Base-by-base conservation (phyloP, 2,329 filamentous ascomycete genomes). In the Penicillium sp. region DNA sequence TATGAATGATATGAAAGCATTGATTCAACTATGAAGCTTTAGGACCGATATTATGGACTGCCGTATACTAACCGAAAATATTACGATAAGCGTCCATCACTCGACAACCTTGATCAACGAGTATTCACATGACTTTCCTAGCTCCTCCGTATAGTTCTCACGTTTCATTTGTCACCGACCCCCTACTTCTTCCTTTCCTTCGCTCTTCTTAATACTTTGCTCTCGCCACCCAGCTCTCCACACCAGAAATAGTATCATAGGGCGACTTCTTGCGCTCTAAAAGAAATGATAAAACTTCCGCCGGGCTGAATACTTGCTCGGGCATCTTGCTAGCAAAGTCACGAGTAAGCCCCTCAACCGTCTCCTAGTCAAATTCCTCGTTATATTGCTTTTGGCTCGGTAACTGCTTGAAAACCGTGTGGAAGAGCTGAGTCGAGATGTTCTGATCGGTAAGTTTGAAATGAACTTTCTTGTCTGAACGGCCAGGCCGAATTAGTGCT, bases 401-500 rank as follows among this genome's bases (percentile, higher is more conserved):
- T 33, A 58, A 60, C 33, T 60, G 49, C 51, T 63, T 68, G 17
- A 65, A 70, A 22, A 68, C 64, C 2, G 56, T 62, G 22, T 62
- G 53, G 65, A 75, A 72, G 59, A 75, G 70, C 56, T 71, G 65
- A 62, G 64, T 64, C 30, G 67, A 71, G 58, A 74, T 72, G 40
- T 59, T 65, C 59, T 68, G 64, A 57, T 66, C 62, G 26, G 71
- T 62, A 53, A 73, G 60, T 58, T 65, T 65, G 75, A 93, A 91
- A 12, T 80, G 80, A 1, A 93, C 85, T 68, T 90, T 86, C 44
- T 89, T 66, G 65, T 93, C 91, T 4, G 93, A 88, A 1, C 90
- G 83, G 1, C 91, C 90, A 0, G 91, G 90, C 0, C 91, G 83
- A 54, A 93, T 88, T 6, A 92, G 79, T 0, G 88, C 89, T 2